Conservation (phyloP, 768 basidiomycete genomes). For the Phlebiopsis gigantea region DNA sequence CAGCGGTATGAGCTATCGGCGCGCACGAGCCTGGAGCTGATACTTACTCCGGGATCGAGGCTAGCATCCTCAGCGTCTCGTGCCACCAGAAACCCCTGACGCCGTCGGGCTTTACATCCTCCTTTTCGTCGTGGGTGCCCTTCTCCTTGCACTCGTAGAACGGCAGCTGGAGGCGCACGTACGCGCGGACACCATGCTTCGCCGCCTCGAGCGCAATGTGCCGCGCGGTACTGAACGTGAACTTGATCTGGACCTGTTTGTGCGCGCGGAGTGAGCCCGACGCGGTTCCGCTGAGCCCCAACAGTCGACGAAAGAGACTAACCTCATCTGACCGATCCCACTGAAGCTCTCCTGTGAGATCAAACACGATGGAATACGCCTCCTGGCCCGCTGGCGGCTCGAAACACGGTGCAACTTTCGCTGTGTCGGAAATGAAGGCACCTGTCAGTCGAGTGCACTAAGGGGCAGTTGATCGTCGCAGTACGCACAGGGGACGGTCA, state of each 20-base stretch:
- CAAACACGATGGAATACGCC: conserved; percentile 80
- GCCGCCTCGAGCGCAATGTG: conserved; percentile 73
- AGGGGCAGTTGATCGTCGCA: not conserved
- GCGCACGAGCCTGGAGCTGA: not conserved
- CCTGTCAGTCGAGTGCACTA: not conserved
- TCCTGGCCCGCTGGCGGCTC: conserved; percentile 64
- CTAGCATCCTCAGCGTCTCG: conserved; percentile 71
- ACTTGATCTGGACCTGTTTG: conserved; percentile 67
- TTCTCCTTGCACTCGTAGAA: conserved; percentile 75
- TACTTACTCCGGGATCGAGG: conserved; percentile 62
- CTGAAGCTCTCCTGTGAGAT: conserved; percentile 76
- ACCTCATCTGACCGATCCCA: conserved; percentile 75
- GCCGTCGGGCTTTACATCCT: conserved; percentile 65
- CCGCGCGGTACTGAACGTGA: conserved; percentile 65
- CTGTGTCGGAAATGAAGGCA: conserved; percentile 30
- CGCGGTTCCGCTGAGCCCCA: not conserved
- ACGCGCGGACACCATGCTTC: conserved; percentile 72
- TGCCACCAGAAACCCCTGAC: conserved; percentile 85
- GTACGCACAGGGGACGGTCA: conserved; percentile 62
- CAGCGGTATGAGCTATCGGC: not conserved
- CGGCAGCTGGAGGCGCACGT: conserved; percentile 71
- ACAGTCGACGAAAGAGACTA: conserved; percentile 24
- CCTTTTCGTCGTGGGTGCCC: conserved; percentile 61
- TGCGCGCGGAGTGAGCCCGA: conserved; percentile 1
- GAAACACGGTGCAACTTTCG: conserved; percentile 61